Base-by-base conservation (phyloP, 2,329 filamentous ascomycete genomes). In the Malbranchea zuffiana region DNA sequence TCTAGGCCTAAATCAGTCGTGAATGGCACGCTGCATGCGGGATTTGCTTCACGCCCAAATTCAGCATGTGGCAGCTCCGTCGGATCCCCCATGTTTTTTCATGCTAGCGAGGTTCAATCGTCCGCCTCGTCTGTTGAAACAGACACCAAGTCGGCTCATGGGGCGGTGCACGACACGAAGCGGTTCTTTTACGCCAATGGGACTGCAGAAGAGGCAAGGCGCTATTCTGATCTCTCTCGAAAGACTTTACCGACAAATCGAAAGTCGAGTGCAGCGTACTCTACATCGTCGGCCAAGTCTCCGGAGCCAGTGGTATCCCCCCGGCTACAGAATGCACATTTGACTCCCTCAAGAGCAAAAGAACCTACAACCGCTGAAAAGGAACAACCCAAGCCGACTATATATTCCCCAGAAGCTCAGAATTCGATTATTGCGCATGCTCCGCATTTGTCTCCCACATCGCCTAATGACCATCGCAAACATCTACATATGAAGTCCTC, bases 11-110 rank as follows among this genome's bases (percentile, higher is more conserved):
- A 57, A 45, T 61, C 59, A 23, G 46, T 59, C 23, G 51, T 53
- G 11, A 53, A 57, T 17, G 61, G 63, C 6, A 57, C 42, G 35
- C 58, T 50, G 39, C 42, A 39, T 32, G 42, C 36, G 13, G 23
- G 48, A 20, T 41, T 35, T 19, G 12, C 40, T 13, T 55, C 56
- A 39, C 57, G 48, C 21, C 55, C 49, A 13, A 55, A 46, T 36
- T 60, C 54, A 3, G 59, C 52, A 35, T 57, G 47, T 38, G 62
- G 55, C 32, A 51, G 54, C 27, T 43, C 55, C 4, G 45, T 55
- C 11, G 54, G 51, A 11, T 33, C 32, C 20, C 61, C 79, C 36
- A 88, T 85, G 63, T 96, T 96, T 69, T 95, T 98, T 57, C 87
- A 92, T 56, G 90, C 87, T 18, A 84, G 78, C 55, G 84, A 94